These are phyloP conservation scores for Aspergillus diversus DNA, from an alignment of 495 filamentous ascomycete genomes.

Conservation along the genomic window DNA sequence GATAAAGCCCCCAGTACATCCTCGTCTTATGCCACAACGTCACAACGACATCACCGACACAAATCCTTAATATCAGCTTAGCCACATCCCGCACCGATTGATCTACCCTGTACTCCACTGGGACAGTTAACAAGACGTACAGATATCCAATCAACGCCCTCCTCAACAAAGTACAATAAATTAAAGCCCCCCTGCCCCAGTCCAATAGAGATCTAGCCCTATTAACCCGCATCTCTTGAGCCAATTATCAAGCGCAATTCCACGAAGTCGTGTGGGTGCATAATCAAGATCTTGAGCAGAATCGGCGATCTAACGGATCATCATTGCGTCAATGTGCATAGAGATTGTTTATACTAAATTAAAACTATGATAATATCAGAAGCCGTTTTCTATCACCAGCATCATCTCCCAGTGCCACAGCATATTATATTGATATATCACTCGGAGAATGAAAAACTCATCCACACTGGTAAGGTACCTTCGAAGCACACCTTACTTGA, in stretches of 20 bases:
- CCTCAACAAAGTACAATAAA: neutral
- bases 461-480: neutral
- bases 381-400: too few relatives aligned
- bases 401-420: too few relatives aligned
- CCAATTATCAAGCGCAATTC: neutral
- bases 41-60: too few relatives aligned
- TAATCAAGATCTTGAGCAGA: conserved; percentile 4
- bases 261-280: neutral
- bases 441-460: neutral
- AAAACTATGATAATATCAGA: too few relatives aligned
- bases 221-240: too few relatives aligned
- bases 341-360: neutral
- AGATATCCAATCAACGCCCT: neutral
- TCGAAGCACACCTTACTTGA: neutral
- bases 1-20: too few relatives aligned
- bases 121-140: neutral
- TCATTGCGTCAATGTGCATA: conserved; percentile 12
- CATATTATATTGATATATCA: neutral
- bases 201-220: too few relatives aligned
- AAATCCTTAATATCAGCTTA: too few relatives aligned
- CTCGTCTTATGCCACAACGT: too few relatives aligned
- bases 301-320: neutral
- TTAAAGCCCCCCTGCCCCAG: neutral
- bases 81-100: too few relatives aligned
- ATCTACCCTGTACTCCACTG: neutral